Evolutionary conservation across 2,329 filamentous ascomycete species (phyloP).

Genomic region (Botrytis galanthina): DNA sequence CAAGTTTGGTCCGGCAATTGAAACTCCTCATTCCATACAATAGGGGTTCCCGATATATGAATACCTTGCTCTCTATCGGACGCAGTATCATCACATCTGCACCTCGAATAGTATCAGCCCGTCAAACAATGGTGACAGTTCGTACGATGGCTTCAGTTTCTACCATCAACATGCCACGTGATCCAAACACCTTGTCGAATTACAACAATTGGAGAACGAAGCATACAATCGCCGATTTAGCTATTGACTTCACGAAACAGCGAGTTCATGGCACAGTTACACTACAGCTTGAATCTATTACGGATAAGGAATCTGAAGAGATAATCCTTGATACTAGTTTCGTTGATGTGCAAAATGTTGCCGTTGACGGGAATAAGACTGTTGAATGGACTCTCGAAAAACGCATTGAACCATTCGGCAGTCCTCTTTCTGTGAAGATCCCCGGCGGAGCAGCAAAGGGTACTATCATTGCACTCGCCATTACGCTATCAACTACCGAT

Average conservation of each 20-base stretch:
- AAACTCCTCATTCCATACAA: background rate
- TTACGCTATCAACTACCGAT: constrained; percentile 76
- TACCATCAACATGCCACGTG: constrained; percentile 48
- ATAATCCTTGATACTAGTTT: constrained; percentile 88
- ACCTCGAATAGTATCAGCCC: constrained; percentile 22
- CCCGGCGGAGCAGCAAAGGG: constrained; percentile 55
- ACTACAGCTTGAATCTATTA: constrained; percentile 74
- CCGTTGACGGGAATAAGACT: constrained; percentile 61
- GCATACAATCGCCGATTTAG: constrained; percentile 78
- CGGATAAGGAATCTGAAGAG: constrained; percentile 68
- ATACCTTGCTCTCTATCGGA: constrained; percentile 24
- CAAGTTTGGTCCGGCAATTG: background rate
- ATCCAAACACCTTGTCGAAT: constrained; percentile 90
- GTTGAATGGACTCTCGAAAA: constrained; percentile 64
- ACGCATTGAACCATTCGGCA: constrained; percentile 70
- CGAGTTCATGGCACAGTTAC: constrained; percentile 73
- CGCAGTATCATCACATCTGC: constrained; percentile 25
- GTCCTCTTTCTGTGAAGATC: constrained; percentile 64
- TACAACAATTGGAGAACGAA: constrained; percentile 83
- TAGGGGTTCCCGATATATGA: constrained; percentile 10
- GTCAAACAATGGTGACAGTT: constrained; percentile 22
- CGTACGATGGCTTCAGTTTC: constrained; percentile 29
- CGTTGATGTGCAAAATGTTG: constrained; percentile 70
- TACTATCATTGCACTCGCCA: constrained; percentile 54
- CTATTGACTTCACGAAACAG: constrained; percentile 80